Base-by-base conservation (phyloP, 768 basidiomycete genomes). In the Leccinum variicolor region DNA sequence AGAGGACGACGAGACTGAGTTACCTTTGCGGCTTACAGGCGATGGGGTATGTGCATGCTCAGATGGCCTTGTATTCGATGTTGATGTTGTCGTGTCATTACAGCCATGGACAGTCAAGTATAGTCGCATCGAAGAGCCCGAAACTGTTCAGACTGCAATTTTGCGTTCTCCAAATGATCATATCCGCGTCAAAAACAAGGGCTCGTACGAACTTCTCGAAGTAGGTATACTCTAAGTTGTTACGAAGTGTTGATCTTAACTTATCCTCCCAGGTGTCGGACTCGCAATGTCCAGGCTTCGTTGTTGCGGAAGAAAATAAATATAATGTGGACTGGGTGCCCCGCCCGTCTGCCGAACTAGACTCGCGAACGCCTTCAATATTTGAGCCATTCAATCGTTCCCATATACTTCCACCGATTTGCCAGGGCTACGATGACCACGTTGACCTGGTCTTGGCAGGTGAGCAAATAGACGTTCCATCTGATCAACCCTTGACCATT, bases 81-180 rank as follows among this genome's bases (percentile, higher is more conserved):
- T 51, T 53, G 55, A 52, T 56, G 10, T 23, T 55, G 45, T 39
- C 6, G 8, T 43, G 39, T 43, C 54, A 50, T 26, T 9, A 23
- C 64, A 98, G 94, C 94, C 96, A 7, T 99, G 96, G 96, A 79
- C 75, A 14, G 70, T 99, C 47, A 84, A 81, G 57, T 98, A 95
- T 70, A 84, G 84, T 31, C 80, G 76, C 34, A 67, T 71, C 7
- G 80, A 80, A 23, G 75, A 74, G 4, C 76, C 80, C 1, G 76
- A 76, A 26, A 70, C 71, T 45, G 59, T 78, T 8, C 66, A 75
- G 26, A 73, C 75, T 19, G 76, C 75, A 34, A 78, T 68, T 47
- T 71, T 87, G 48, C 76, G 70, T 21, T 83, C 81, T 49, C 82
- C 86, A 0, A 97, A 96, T 64, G 90, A 84, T 56, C 73, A 85